Evolutionary conservation across 2,329 filamentous ascomycete species (phyloP), one percentile per base, ranked within the genome.

Genomic region (Diplodia scrobiculata): DNA sequence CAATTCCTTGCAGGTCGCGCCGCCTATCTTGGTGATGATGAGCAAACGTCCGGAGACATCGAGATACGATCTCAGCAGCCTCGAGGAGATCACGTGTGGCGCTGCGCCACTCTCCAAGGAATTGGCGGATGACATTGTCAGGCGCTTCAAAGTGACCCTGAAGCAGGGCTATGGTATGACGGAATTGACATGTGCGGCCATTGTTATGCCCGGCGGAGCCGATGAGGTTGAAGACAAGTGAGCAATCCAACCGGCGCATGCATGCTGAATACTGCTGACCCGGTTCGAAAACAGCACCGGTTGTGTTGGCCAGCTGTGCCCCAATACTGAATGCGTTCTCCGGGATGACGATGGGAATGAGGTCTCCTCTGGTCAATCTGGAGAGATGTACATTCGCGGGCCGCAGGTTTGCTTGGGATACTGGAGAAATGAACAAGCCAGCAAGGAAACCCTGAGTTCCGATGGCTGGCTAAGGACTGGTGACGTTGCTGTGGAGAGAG

Each of bases 131-230:
- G 86, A 89, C 69, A 83, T 87, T 9, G 83, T 89, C 73, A 82
- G 79, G 66, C 72, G 87, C 65, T 87, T 87, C 81, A 73, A 76
- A 21, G 76, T 86, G 25, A 83, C 83, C 69, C 73, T 88, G 29
- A 84, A 83, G 73, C 91, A 94, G 76, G 91, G 91, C 3, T 96
- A 90, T 89, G 92, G 92, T 5, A 94, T 96, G 91, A 95, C 91
- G 0, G 91, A 95, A 73, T 76, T 72, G 74, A 79, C 84, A 2
- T 17, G 63, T 19, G 63, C 27, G 6, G 63, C 52, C 32, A 36
- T 65, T 6, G 13, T 79, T 76, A 10, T 79, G 77, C 68, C 77
- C 2, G 63, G 63, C 5, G 63, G 63, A 50, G 58, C 41, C 7
- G n/a, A 21, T 9, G 45, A 50, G 29, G 6, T 62, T n/a, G 34